Evolutionary conservation across 2,329 filamentous ascomycete genomes (phyloP), one percentile per base, ranked within the genome.

Genomic region (Cytospora mali): DNA sequence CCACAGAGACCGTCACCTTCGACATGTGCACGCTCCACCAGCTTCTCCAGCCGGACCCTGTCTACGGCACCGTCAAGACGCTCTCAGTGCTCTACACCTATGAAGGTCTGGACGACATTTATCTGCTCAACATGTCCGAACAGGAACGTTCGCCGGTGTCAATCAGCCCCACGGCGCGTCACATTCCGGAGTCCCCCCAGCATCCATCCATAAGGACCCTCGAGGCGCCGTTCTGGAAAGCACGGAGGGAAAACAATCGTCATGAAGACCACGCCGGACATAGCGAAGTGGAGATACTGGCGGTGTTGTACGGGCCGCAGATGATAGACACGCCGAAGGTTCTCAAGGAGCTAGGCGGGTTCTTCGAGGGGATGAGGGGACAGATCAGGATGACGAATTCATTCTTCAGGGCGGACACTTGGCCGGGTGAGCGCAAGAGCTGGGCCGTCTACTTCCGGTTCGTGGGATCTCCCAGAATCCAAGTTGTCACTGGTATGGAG

Each of bases 401-500:
- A 11, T 66, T 69, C 59, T 68, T 67, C 62, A 68, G 66, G 56
- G 64, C 57, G 33, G 70, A 72, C 55, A 67, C 67, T 25, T 69
- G 67, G 66, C 62, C 62, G 48, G 64, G 59, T n/a, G 48, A 62
- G 25, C 39, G 35, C 16, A 69, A 69, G 64, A 65, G 64, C 25
- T 69, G 69, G 68, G 67, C 64, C 25, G 68, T 66, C 52, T 68
- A 54, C 23, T 65, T 65, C 21, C 63, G 61, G 18, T 68, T 67
- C 61, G 61, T 52, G 4, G 62, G 65, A 42, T 64, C 65, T 23
- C 66, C 58, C 53, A 52, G 62, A 11, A 62, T 68, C 49, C 73
- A 73, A 62, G 69, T 70, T 5, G 69, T 68, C n/a, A 66, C 64
- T n/a, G 68, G 70, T 3, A 76, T 74, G 21, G 66, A 64, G 63